Conservation (phyloP, 1,284 basidiomycete genomes). For the Taiwanofungus camphoratus region DNA sequence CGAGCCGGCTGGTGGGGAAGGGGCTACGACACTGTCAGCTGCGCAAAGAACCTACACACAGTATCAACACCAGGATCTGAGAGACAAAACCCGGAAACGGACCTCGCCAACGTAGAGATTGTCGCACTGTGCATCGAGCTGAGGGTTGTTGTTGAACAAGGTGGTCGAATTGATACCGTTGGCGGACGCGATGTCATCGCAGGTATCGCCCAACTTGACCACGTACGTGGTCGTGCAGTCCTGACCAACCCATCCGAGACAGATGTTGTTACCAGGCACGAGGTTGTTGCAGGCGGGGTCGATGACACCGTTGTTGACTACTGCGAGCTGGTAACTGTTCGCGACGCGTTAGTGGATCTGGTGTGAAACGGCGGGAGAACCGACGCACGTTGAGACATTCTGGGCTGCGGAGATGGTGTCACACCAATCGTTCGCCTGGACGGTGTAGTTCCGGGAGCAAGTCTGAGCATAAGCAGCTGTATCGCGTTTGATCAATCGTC, state of each 20-base stretch:
- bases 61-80: constrained; percentile 7
- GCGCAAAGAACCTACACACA: constrained; percentile 46
- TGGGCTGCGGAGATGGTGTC: constrained; percentile 62
- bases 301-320: constrained; percentile 47
- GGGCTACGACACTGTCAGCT: constrained; percentile 31
- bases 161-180: constrained; percentile 44
- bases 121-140: constrained; percentile 47
- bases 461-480: constrained; percentile 37
- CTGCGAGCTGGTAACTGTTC: constrained; percentile 65
- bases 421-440: constrained; percentile 57
- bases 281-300: constrained; percentile 55
- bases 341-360: constrained; percentile 1
- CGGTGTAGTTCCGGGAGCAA: constrained; percentile 59
- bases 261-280: constrained; percentile 35
- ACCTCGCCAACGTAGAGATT: constrained; percentile 71
- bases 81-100: constrained; percentile 15
- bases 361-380: constrained; percentile 6
- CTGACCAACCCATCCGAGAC: constrained; percentile 26
- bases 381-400: constrained; percentile 58
- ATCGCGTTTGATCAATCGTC: not conserved
- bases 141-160: constrained; percentile 61
- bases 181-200: constrained; percentile 36
- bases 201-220: constrained; percentile 46
- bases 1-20: constrained; percentile 33
- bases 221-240: constrained; percentile 33